Evolutionary conservation across 1,284 basidiomycete species (phyloP).

Genomic region (Boletus calvinii): DNA sequence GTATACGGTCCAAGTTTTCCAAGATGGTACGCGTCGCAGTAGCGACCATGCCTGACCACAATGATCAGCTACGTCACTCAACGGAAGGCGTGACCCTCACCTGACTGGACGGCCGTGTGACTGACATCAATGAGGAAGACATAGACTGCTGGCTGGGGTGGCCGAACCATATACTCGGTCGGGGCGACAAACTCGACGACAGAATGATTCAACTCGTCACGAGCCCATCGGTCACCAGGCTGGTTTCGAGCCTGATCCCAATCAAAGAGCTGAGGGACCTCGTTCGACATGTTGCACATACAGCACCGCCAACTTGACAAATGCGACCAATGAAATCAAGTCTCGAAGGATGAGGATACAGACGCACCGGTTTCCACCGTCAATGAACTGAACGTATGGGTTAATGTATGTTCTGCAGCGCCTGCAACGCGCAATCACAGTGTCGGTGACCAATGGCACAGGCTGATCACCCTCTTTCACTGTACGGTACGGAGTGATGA

Average conservation of each 20-base stretch:
- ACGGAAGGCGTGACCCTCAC: constrained; percentile 35
- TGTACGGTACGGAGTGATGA: constrained; percentile 91
- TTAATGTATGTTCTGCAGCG: constrained; percentile 99
- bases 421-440: constrained; percentile 95
- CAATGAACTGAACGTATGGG: constrained; percentile 97
- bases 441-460: constrained; percentile 90
- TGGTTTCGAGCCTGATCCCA: constrained; percentile 95
- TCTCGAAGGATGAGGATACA: background rate
- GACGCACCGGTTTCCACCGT: constrained; percentile 87
- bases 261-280: constrained; percentile 98
- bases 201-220: constrained; percentile 90
- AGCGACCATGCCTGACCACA: constrained; percentile 85
- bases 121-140: constrained; percentile 97
- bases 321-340: constrained; percentile 12
- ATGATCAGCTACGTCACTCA: constrained; percentile 1
- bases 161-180: constrained; percentile 99
- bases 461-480: constrained; percentile 73
- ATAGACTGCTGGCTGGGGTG: constrained; percentile 96
- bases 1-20: constrained; percentile 93
- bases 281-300: constrained; percentile 98
- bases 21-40: constrained; percentile 95
- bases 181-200: constrained; percentile 98
- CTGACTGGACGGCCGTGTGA: constrained; percentile 86
- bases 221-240: constrained; percentile 93
- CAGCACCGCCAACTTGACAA: constrained; percentile 89